Base-by-base conservation (phyloP, 108 stramenopile species). In the Aurantiochytrium sp. region DNA sequence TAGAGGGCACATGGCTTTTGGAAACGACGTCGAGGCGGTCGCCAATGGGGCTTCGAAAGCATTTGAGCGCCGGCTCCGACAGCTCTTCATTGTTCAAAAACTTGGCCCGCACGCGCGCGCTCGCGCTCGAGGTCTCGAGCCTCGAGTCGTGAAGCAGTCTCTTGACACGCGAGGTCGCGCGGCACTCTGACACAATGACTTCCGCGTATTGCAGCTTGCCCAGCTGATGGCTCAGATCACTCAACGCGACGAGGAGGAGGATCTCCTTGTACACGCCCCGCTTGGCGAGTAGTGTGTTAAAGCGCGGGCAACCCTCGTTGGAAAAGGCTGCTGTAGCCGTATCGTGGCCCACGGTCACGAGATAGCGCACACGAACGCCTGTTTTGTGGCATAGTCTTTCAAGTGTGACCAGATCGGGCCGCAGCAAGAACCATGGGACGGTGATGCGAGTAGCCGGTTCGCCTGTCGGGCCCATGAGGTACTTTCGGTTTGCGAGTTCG, bases 371-470 rank as follows among this genome's bases (percentile, higher is more conserved):
- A 6, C 76, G 76, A 2, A 83, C 76, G 18, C 76, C 76, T 6
- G 76, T 45, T 3, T 53, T 21, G 49, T 53, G 76, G 49, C 49
- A 21, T 23, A 53, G 51, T 2, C 51, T 10, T 23, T 83, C 76
- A 45, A 83, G 76, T 12, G 76, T 83, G 19, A 83, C 76, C 76
- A 83, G 76, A 53, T 83, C 76, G n/a, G 76, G 76, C 51, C 76
- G 45, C 45, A 83, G 51, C 25, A 83, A 53, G 51, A 83, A 83
- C 76, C 76, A 83, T 12, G 76, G 76, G 6, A 83, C 76, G 12
- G 76, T 53, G 51, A 83, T 83, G 14, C 51, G 45, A 45, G 49
- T 83, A 12, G 49, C 12, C 49, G 45, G 49, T 23, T 83, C 76
- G 12, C 49, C 45, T 6, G 51, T 53, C 10, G 45, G 76, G 45